Evolutionary conservation across 305 asterid genomes (phyloP).

Genomic region (Withania somnifera): DNA sequence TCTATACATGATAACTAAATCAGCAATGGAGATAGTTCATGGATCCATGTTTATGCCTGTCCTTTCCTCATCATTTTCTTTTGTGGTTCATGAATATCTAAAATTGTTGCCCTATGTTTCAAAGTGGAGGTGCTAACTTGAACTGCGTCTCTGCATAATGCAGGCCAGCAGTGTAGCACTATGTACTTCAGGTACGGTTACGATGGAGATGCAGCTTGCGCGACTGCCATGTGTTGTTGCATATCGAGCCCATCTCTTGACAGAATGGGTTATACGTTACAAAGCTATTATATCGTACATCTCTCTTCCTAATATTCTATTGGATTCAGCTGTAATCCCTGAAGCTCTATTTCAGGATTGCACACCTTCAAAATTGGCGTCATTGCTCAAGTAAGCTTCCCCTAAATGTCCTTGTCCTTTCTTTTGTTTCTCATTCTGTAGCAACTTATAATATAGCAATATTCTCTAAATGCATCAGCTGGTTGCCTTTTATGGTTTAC

Average conservation of each 20-base stretch:
- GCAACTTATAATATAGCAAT: neutral
- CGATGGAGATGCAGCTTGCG: conserved; percentile 86
- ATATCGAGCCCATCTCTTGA: conserved; percentile 74
- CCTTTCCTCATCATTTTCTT: neutral
- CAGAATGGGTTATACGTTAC: conserved; percentile 68
- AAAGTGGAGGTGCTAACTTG: neutral
- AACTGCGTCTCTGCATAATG: conserved; percentile 7
- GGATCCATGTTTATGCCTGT: neutral
- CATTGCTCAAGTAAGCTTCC: conserved; percentile 41
- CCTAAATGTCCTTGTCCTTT: neutral
- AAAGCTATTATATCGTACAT: conserved; percentile 73
- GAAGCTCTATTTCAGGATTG: conserved; percentile 75
- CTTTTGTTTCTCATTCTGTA: neutral
- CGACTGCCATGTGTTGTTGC: conserved; percentile 86
- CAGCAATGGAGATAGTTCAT: neutral
- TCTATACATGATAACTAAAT: neutral
- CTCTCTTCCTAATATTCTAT: conserved; percentile 76
- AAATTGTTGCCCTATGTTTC: neutral
- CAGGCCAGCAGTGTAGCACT: conserved; percentile 84
- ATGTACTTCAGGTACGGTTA: conserved; percentile 92
- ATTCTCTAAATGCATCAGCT: neutral
- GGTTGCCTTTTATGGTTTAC: neutral
- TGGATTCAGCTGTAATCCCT: conserved; percentile 60
- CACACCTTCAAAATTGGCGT: conserved; percentile 57
- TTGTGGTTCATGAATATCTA: neutral